These are phyloP conservation scores for Ploettnerulaceae sp. DNA, from an alignment of 2,329 filamentous ascomycete species.

Conservation along the genomic window DNA sequence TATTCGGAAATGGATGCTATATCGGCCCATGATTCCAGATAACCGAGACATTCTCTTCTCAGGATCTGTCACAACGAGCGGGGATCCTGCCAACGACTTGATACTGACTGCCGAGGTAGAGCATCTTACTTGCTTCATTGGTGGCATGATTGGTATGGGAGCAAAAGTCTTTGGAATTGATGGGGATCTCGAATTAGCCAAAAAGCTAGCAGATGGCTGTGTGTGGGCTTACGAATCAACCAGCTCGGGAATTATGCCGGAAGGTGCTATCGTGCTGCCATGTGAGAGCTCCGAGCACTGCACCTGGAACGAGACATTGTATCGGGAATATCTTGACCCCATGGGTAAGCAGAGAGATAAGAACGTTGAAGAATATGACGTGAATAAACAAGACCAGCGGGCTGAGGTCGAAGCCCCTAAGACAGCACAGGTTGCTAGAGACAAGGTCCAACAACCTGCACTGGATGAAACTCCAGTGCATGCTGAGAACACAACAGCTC, in stretches of 20 bases:
- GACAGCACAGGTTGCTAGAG: not conserved
- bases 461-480: not conserved
- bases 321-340: slow-evolving; percentile 33
- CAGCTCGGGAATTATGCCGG: slow-evolving; percentile 61
- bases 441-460: not conserved
- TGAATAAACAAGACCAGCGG: slow-evolving; percentile 29
- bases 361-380: slow-evolving; percentile 40
- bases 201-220: slow-evolving; percentile 62
- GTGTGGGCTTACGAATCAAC: slow-evolving; percentile 64
- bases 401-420: slow-evolving; percentile 8
- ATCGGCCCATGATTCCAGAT: slow-evolving; percentile 66
- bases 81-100: slow-evolving; percentile 43
- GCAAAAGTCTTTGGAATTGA: slow-evolving; percentile 56
- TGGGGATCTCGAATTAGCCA: slow-evolving; percentile 57
- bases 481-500: slow-evolving; percentile 4
- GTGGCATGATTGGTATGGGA: slow-evolving; percentile 64
- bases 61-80: slow-evolving; percentile 51
- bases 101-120: slow-evolving; percentile 36
- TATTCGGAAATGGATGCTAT: slow-evolving; percentile 70
- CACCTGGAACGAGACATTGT: slow-evolving; percentile 32
- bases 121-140: slow-evolving; percentile 63
- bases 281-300: slow-evolving; percentile 38
- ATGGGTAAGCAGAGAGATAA: slow-evolving; percentile 40
- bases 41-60: slow-evolving; percentile 69
- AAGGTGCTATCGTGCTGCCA: slow-evolving; percentile 44